Conservation (phyloP, 805 yeast genomes). For the Candida awuae region DNA sequence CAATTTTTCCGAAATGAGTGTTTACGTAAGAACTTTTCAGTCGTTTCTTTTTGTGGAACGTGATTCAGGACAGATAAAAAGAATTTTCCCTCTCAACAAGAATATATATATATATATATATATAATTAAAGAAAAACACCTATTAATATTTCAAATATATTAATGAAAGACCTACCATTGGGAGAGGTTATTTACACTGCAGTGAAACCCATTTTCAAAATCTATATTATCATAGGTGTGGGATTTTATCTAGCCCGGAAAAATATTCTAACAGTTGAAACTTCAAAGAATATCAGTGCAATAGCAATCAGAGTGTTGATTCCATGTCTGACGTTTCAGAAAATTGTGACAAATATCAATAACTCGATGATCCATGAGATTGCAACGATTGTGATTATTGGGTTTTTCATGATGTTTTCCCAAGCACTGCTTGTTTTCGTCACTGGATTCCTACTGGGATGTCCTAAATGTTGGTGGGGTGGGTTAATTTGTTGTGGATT, state of each 20-base stretch:
- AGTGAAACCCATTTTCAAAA: constrained; percentile 77
- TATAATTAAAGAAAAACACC: too few species aligned
- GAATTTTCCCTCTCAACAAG: too few species aligned
- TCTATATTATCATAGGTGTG: constrained; percentile 59
- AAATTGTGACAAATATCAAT: constrained; percentile 57
- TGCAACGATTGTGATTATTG: constrained; percentile 53
- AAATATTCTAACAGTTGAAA: constrained; percentile 58
- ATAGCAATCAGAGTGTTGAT: constrained; percentile 61
- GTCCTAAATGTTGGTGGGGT: constrained; percentile 70
- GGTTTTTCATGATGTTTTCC: constrained; percentile 34
- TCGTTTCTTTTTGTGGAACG: too few species aligned
- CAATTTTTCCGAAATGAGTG: too few species aligned
- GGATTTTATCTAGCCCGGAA: constrained; percentile 59
- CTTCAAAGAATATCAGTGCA: constrained; percentile 64
- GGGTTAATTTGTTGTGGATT: constrained; percentile 62
- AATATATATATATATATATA: too few species aligned
- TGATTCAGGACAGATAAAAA: too few species aligned
- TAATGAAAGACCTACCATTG: constrained; percentile 22
- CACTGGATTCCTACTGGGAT: constrained; percentile 42
- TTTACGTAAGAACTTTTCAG: too few species aligned
- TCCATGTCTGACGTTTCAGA: constrained; percentile 71
- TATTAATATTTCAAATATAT: too few species aligned
- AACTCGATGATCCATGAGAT: constrained; percentile 61
- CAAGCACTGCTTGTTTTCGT: constrained; percentile 15
- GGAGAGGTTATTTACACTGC: constrained; percentile 71